These are phyloP conservation scores for Hebeloma cylindrosporum DNA, from an alignment of 768 basidiomycete species.

Conservation along the genomic window DNA sequence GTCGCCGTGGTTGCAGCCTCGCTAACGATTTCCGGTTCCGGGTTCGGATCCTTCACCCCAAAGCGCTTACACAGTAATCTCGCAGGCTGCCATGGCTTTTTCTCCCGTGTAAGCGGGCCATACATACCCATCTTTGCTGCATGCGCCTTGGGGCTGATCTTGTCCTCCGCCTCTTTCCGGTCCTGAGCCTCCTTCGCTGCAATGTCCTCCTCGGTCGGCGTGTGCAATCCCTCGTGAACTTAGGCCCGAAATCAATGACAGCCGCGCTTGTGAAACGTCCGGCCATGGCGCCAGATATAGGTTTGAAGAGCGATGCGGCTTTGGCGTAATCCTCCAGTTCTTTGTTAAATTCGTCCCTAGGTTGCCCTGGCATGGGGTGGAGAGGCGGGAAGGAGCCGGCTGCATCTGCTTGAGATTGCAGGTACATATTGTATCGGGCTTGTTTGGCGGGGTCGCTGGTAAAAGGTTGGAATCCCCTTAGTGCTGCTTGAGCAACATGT, in stretches of 20 bases:
- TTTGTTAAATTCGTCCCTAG: constrained; percentile 67
- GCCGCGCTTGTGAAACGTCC: constrained; percentile 87
- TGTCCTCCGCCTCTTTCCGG: constrained; percentile 47
- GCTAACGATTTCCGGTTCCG: constrained; percentile 40
- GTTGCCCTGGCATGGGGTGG: constrained; percentile 55
- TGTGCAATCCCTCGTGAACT: constrained; percentile 69
- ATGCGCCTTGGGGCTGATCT: constrained; percentile 73
- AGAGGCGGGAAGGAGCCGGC: constrained; percentile 49
- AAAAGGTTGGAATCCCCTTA: constrained; percentile 91
- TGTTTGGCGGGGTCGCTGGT: constrained; percentile 75
- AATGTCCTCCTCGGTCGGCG: constrained; percentile 49
- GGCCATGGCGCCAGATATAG: constrained; percentile 90
- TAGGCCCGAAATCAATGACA: constrained; percentile 64
- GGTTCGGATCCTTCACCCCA: constrained; percentile 85
- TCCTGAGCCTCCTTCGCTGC: constrained; percentile 42
- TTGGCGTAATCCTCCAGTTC: constrained; percentile 88
- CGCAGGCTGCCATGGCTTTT: constrained; percentile 76
- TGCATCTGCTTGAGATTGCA: constrained; percentile 66
- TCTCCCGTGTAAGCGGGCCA: constrained; percentile 81
- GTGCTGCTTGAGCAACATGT: constrained; percentile 80
- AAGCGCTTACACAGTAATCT: constrained; percentile 90
- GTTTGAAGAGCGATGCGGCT: constrained; percentile 87
- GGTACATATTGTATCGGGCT: constrained; percentile 79
- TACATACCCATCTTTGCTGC: constrained; percentile 90
- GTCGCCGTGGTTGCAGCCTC: constrained; percentile 17